A percentile compares a stretch with the other conserved stretches of the same genome.
phyloP scores from a whole-genome alignment of 169 alveolate genomes.

The Theileria equi region DNA sequence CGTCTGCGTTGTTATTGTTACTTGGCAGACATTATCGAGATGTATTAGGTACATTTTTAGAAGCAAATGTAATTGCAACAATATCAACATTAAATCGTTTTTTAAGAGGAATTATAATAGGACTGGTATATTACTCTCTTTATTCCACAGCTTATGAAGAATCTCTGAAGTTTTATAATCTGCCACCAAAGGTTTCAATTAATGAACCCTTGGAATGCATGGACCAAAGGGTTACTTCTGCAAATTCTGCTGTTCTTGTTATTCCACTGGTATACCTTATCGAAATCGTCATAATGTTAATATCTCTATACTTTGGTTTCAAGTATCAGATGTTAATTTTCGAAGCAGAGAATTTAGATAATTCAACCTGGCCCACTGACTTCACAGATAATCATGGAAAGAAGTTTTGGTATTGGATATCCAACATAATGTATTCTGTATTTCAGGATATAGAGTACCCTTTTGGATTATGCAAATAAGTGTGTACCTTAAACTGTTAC shows the following conservation, averaged over 20 bases:
- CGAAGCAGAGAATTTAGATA: not conserved
- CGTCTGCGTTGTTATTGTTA: not conserved
- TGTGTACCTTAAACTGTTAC: not conserved
- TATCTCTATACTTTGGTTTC: not conserved
- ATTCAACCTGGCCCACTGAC: slow-evolving; percentile 15
- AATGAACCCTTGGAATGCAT: slow-evolving; percentile 13
- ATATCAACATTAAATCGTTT: not conserved
- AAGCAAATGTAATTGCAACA: not conserved
- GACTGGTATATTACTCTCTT: not conserved
- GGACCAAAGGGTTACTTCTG: not conserved
- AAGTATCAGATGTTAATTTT: slow-evolving; percentile 2
- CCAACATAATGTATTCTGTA: not conserved
- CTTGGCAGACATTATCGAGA: not conserved
- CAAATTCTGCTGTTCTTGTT: not conserved
- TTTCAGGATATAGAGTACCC: slow-evolving; percentile 7
- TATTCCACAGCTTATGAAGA: not conserved
- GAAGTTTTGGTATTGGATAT: slow-evolving; percentile 24
- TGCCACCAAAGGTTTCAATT: not conserved
- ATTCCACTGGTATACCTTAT: not conserved
- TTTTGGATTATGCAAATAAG: not conserved
- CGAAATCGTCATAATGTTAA: not conserved
- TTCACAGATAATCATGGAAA: not conserved
- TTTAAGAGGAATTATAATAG: not conserved
- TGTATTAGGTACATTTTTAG: too few species aligned
- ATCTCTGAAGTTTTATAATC: not conserved